Conservation (phyloP, 306 rosid genomes). For the Vigna unguiculata region DNA sequence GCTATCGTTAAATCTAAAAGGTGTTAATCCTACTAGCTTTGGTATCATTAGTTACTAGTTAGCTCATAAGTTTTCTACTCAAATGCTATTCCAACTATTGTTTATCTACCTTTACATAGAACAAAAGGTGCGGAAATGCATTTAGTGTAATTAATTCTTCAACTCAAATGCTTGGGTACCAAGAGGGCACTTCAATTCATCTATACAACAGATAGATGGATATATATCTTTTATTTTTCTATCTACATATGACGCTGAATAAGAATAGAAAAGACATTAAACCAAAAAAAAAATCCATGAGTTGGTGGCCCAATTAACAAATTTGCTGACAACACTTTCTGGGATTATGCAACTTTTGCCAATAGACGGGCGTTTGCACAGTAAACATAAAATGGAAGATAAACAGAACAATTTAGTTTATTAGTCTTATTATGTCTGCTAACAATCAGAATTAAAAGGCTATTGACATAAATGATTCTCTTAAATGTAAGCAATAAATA, state of each 20-base stretch:
- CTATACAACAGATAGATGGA: conserved; percentile 2
- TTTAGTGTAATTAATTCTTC: conserved; percentile 12
- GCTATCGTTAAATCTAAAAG: conserved; percentile 23
- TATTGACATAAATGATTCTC: conserved; percentile 24
- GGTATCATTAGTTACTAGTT: neutral
- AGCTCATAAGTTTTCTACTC: neutral
- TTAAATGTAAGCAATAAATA: conserved; percentile 18
- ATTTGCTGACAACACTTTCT: conserved; percentile 1
- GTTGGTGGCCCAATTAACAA: neutral
- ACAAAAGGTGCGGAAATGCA: neutral
- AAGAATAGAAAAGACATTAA: neutral
- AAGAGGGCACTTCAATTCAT: conserved; percentile 16
- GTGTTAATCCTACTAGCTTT: neutral
- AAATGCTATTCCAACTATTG: neutral
- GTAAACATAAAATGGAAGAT: neutral
- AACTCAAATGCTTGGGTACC: neutral
- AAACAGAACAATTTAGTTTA: conserved; percentile 11
- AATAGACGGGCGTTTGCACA: conserved; percentile 2
- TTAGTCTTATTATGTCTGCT: neutral
- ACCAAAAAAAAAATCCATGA: neutral
- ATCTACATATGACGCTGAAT: neutral
- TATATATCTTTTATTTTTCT: neutral
- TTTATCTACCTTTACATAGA: neutral
- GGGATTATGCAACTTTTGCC: conserved; percentile 15
- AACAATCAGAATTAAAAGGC: neutral